Base-by-base conservation (phyloP, 2,329 filamentous ascomycete genomes). In the Cladosporium austrohemisphaericum region DNA sequence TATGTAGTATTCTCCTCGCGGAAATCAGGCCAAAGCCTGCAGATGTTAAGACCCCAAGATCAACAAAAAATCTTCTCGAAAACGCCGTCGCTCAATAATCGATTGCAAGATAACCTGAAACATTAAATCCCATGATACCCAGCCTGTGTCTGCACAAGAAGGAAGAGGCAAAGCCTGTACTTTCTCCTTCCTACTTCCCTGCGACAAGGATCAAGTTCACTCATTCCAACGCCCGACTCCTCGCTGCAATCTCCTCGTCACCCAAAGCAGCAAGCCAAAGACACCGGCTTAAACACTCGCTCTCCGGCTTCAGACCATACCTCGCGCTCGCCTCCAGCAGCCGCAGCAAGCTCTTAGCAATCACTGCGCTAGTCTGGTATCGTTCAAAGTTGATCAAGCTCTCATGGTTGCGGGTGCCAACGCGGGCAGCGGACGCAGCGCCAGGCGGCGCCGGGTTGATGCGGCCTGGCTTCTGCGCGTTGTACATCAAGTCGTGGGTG, bases 351-450 rank as follows among this genome's bases (percentile, higher is more conserved):
- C 85, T 88, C 74, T 93, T 93, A 56, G 92, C 84, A 31, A 91
- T 84, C 1, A 79, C 77, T 3, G 88, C 88, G 20, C 85, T 83
- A 25, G 81, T 84, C 52, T 88, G 84, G 59, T 86, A 89, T 51
- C 86, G 79, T 71, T 92, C 87, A 69, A 93, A 93, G 66, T 93
- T 93, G 59, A 93, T 79, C 36, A 93, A 73, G 11, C 83, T 83
- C 53, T 86, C 79, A 4, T 80, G 80, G 8, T 48, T 44, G 10
- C 26, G 26, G 4, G 28, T 18, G n/a, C 36, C 45, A 16, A 40
- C 8, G 13, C 45, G 28, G 5, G 37, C 47, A 14, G 40, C n/a
- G 25, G 19, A 22, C 9, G 41, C 37, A 11, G 46, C 35, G 6
- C 40, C 25, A 11, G 45, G 50, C 50, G 33, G 55, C 48, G 22